These are phyloP conservation scores for Fistulifera pelliculosa DNA, from an alignment of 108 stramenopile species.

Conservation along the genomic window DNA sequence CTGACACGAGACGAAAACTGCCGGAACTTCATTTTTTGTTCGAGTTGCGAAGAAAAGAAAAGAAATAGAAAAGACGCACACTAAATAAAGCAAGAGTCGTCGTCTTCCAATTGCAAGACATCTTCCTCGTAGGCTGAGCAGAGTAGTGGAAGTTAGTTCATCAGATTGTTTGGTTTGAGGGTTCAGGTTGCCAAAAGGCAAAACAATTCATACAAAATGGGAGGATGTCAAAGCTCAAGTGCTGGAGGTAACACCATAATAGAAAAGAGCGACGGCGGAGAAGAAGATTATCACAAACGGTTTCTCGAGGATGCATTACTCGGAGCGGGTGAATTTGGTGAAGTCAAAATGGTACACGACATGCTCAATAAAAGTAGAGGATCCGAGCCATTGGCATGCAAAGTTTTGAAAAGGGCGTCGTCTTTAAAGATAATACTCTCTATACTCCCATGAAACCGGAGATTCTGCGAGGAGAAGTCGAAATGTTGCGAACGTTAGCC, in stretches of 20 bases:
- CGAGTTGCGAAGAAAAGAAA: too few species aligned
- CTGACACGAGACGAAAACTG: too few species aligned
- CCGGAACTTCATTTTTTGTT: too few species aligned
- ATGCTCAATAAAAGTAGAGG: conserved; percentile 8
- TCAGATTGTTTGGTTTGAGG: too few species aligned
- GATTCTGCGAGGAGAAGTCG: conserved; percentile 44
- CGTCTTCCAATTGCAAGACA: too few species aligned
- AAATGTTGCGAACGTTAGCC: conserved; percentile 54
- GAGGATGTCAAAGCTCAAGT: conserved; percentile 18
- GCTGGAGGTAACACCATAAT: conserved; percentile 9
- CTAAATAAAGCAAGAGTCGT: too few species aligned
- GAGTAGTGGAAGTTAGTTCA: too few species aligned
- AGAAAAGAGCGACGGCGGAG: conserved; percentile 36
- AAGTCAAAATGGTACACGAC: conserved; percentile 68
- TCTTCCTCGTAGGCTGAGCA: too few species aligned
- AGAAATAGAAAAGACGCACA: too few species aligned
- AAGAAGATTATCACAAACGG: conserved; percentile 51
- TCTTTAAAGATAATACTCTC: conserved; percentile 71
- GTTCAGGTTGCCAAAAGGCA: too few species aligned
- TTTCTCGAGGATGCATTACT: conserved; percentile 53
- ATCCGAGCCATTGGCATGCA: conserved; percentile 46
- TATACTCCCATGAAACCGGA: conserved; percentile 70
- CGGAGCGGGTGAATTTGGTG: conserved; percentile 77
- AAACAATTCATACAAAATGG: too few species aligned
- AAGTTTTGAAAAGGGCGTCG: conserved; percentile 62